Evolutionary conservation across 2,329 filamentous ascomycete species (phyloP).

Genomic region (Fusarium temperatum): DNA sequence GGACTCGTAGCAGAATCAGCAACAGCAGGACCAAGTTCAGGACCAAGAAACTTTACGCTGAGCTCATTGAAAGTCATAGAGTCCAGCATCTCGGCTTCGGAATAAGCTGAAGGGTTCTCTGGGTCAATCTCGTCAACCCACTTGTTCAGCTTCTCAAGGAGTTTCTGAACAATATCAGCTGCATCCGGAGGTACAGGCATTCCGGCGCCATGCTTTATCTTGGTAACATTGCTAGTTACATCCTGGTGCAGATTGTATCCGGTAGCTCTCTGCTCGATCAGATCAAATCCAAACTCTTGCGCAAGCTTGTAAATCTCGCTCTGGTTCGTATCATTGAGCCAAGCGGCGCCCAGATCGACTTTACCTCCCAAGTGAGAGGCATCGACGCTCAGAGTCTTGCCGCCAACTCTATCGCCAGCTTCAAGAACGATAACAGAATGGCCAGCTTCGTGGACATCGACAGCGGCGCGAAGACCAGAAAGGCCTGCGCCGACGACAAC

Average conservation of each 20-base stretch:
- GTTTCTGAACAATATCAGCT: background rate
- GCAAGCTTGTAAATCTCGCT: conserved; percentile 30
- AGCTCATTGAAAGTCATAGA: conserved; percentile 16
- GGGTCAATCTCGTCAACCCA: conserved; percentile 12
- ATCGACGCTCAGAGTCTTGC: conserved; percentile 48
- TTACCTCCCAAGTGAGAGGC: conserved; percentile 2
- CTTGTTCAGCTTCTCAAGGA: conserved; percentile 6
- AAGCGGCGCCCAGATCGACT: conserved; percentile 38
- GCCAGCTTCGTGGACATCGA: conserved; percentile 45
- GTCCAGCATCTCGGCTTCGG: conserved; percentile 15
- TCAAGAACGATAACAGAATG: conserved; percentile 56
- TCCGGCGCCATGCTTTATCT: conserved; percentile 14
- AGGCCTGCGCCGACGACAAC: conserved; percentile 43
- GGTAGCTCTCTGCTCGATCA: conserved; percentile 26
- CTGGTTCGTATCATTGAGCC: conserved; percentile 39
- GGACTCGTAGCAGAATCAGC: background rate
- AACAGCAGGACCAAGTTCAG: conserved; percentile 9
- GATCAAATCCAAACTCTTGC: conserved; percentile 22
- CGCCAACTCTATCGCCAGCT: conserved; percentile 58
- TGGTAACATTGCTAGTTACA: conserved; percentile 6
- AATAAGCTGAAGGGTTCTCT: conserved; percentile 6
- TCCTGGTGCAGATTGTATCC: conserved; percentile 18
- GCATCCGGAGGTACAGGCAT: conserved; percentile 9
- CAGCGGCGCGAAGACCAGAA: conserved; percentile 47
- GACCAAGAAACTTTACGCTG: background rate